Evolutionary conservation across 2,329 filamentous ascomycete species (phyloP).

Genomic region (Aspergillus novoparasiticus): DNA sequence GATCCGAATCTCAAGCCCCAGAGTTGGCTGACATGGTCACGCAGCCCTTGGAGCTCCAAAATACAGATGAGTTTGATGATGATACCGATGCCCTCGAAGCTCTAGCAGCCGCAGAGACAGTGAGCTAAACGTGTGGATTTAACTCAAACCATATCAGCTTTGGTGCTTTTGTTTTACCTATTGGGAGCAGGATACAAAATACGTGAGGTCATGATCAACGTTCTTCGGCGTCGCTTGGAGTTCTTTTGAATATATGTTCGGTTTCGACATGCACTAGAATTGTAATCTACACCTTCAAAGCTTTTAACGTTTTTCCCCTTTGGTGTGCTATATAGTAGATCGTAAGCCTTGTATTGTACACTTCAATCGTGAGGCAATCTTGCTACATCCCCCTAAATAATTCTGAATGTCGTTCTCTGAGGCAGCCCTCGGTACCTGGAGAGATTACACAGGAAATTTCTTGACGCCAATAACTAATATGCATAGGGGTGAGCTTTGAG

Average conservation of each 20-base stretch:
- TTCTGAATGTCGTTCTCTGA: too few species aligned
- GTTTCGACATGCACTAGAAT: not conserved
- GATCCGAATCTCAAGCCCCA: not conserved
- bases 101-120: conserved; percentile 34
- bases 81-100: conserved; percentile 48
- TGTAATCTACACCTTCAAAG: not conserved
- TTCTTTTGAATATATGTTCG: not conserved
- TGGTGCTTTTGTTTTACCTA: not conserved
- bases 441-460: too few species aligned
- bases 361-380: too few species aligned
- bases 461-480: too few species aligned
- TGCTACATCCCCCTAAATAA: too few species aligned
- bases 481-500: too few species aligned
- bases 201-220: not conserved
- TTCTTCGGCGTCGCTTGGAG: not conserved
- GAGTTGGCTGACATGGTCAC: conserved; percentile 19
- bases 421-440: too few species aligned
- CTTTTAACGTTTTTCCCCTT: not conserved
- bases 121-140: not conserved
- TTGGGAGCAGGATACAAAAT: not conserved
- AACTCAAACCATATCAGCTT: not conserved
- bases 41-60: conserved; percentile 18
- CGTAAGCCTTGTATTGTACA: too few species aligned
- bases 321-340: not conserved
- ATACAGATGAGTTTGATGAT: conserved; percentile 42